Evolutionary conservation across 192 early-diverging fungal species (phyloP).

Genomic region (Gaertneriomyces sp.): DNA sequence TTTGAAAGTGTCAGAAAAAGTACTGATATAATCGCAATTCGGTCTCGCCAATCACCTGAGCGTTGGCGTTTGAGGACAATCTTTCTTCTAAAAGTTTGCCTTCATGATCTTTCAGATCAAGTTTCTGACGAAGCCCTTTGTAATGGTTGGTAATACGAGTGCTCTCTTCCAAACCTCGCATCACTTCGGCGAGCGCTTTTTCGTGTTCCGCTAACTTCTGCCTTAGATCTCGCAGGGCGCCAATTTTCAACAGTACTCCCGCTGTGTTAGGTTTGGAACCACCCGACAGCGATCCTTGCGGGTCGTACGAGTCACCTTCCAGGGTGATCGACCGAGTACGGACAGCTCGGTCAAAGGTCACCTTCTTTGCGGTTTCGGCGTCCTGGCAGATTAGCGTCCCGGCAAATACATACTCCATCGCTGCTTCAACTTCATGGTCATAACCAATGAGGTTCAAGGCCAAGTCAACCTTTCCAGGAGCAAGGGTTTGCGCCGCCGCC

Average conservation of each 20-base stretch:
- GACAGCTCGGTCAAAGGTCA: slow-evolving; percentile 86
- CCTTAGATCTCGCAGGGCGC: slow-evolving; percentile 65
- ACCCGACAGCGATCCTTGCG: slow-evolving; percentile 87
- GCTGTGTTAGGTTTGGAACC: slow-evolving; percentile 74
- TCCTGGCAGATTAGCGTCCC: slow-evolving; percentile 86
- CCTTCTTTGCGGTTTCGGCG: slow-evolving; percentile 72
- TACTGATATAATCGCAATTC: too few relatives aligned
- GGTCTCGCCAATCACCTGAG: slow-evolving; percentile 49
- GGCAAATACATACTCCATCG: slow-evolving; percentile 95
- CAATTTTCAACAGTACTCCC: slow-evolving; percentile 72
- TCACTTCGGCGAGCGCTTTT: slow-evolving; percentile 47
- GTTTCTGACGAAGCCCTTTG: slow-evolving; percentile 54
- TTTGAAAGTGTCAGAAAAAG: background rate
- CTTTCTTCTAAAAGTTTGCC: slow-evolving; percentile 69
- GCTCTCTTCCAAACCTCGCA: slow-evolving; percentile 48
- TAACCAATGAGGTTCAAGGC: slow-evolving; percentile 82
- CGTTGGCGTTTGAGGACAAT: slow-evolving; percentile 69
- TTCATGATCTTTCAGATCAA: slow-evolving; percentile 72
- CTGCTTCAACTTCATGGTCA: slow-evolving; percentile 70
- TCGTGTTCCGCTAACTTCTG: slow-evolving; percentile 35
- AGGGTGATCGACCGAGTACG: slow-evolving; percentile 87
- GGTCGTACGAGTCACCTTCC: slow-evolving; percentile 97
- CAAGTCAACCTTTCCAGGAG: slow-evolving; percentile 82
- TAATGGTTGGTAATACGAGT: slow-evolving; percentile 55
- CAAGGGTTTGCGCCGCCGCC: slow-evolving; percentile 70